Base-by-base conservation (phyloP, 257 asterid species). In the Nicotiana benthamiana region DNA sequence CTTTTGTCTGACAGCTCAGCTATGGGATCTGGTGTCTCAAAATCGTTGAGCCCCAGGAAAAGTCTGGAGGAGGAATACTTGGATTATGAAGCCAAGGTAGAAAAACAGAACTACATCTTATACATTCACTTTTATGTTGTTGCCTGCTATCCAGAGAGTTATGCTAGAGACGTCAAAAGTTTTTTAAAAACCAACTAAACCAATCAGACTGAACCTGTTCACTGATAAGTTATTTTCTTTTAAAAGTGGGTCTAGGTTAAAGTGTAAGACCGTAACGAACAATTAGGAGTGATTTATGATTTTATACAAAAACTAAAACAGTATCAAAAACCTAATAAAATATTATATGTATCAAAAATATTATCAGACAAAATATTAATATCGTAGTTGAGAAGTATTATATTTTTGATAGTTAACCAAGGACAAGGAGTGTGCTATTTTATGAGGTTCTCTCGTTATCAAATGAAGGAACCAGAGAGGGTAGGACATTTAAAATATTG, bases 21-120 rank as follows among this genome's bases (percentile, higher is more conserved):
- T 62, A 82, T 57, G 66, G 79, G 88, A 72, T 81, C 95, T 87
- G 82, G 81, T 54, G 87, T 85, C 83, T 89, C 94, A 66, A 86
- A 87, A 81, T 67, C 78, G 24, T 74, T 87, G 89, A 88, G 79
- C 89, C 97, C 97, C 20, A 89, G 90, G 85, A 89, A 88, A 89
- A 89, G 53, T 83, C 94, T 96, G n/a, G 99, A 96, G 92, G 97
- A 92, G 88, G 97, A 96, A 87, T 96, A 94, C 88, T 85, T 90
- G 83, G 96, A 84, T 79, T 92, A 83, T 85, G 98, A 94, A 89
- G 93, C 97, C 68, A 92, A 91, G 98, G 98, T 96, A 86, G 75
- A 81, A 46, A n/a, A 52, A 32, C 36, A 40, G 40, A 52, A 22
- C 13, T 77, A n/a, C 36, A 70, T 22, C 5, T 70, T 22, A 43